Percentiles rank a stretch among this genome's conserved stretches.
These are phyloP conservation scores for Saccharomycopsis malanga DNA, from an alignment of 805 yeast genomes.

Conservation along the genomic window DNA sequence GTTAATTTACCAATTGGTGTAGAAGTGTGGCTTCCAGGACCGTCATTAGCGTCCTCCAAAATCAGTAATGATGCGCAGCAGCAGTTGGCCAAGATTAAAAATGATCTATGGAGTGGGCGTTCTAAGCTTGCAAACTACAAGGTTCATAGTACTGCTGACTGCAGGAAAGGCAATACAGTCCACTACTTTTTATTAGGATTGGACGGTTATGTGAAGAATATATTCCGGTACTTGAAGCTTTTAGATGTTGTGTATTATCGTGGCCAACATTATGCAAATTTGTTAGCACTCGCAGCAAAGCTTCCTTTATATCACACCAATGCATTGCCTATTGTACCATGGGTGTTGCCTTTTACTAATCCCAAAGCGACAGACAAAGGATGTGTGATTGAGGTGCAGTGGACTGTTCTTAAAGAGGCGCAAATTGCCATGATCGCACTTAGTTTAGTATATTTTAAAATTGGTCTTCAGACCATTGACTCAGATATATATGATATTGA, in stretches of 20 bases:
- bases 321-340: slow-evolving; percentile 1
- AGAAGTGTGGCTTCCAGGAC: neutral
- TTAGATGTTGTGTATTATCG: neutral
- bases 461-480: slow-evolving; percentile 4
- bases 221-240: slow-evolving; percentile 1
- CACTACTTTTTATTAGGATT: slow-evolving; percentile 4
- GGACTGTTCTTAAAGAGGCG: slow-evolving; percentile 15
- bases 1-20: neutral
- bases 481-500: slow-evolving; percentile 10
- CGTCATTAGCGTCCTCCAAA: neutral
- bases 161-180: slow-evolving; percentile 3
- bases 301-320: neutral
- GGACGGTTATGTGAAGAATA: slow-evolving; percentile 8
- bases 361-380: neutral
- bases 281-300: neutral
- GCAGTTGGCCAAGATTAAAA: neutral
- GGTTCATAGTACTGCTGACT: neutral
- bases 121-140: slow-evolving; percentile 6
- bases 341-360: slow-evolving; percentile 15
- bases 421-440: slow-evolving; percentile 9
- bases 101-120: neutral
- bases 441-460: slow-evolving; percentile 9
- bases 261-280: neutral
- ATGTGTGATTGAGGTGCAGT: neutral
- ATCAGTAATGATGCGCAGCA: neutral